Evolutionary conservation across 768 basidiomycete species (phyloP).

Genomic region (Lanmaoa pseudosensibilis): DNA sequence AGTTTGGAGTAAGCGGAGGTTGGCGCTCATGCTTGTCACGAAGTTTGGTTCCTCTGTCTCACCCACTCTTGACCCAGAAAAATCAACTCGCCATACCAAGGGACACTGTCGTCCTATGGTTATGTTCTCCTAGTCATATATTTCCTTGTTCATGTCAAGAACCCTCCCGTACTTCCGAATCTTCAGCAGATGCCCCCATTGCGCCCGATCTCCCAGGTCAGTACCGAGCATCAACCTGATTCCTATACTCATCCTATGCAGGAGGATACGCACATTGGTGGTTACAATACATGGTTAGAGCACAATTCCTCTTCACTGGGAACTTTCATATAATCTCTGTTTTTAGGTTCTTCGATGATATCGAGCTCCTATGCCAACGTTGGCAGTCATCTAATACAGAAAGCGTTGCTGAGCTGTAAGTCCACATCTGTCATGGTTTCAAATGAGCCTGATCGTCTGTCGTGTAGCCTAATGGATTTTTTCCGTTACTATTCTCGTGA

Average conservation of each 20-base stretch:
- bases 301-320: constrained; percentile 3
- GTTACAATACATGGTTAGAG: constrained; percentile 75
- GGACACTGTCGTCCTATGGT: constrained; percentile 95
- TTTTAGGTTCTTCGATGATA: constrained; percentile 93
- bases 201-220: constrained; percentile 77
- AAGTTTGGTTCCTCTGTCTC: neutral
- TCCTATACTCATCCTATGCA: constrained; percentile 30
- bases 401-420: constrained; percentile 88
- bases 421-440: constrained; percentile 11
- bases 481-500: constrained; percentile 96
- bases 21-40: neutral
- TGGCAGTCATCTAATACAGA: constrained; percentile 96
- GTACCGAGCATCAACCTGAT: constrained; percentile 16
- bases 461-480: constrained; percentile 88
- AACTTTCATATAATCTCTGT: constrained; percentile 10
- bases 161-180: constrained; percentile 94
- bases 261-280: constrained; percentile 81
- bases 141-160: constrained; percentile 97
- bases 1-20: constrained; percentile 98
- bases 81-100: constrained; percentile 98
- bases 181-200: constrained; percentile 92
- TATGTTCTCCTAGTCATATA: constrained; percentile 98
- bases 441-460: constrained; percentile 4
- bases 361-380: constrained; percentile 84
- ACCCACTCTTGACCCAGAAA: constrained; percentile 52